phyloP scores from a whole-genome alignment of 2,329 filamentous ascomycete genomes.

The Diaporthe nobilis region DNA sequence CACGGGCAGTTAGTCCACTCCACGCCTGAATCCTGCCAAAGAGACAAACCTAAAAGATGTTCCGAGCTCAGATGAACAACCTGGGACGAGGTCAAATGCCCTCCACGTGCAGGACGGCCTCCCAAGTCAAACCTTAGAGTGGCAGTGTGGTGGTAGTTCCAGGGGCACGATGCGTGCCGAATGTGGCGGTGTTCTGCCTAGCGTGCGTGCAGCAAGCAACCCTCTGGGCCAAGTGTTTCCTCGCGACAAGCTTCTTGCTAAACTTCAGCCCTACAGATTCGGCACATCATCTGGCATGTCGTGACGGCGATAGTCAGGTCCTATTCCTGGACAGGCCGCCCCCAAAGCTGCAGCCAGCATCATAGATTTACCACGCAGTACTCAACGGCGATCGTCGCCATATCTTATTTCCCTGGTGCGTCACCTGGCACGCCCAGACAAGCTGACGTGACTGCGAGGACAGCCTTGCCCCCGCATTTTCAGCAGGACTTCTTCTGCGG shows the following conservation, averaged over 20 bases:
- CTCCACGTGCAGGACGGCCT: conserved; percentile 29
- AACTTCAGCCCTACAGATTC: conserved; percentile 41
- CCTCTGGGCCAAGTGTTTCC: conserved; percentile 16
- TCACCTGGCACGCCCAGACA: conserved; percentile 5
- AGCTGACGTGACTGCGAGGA: conserved; percentile 10
- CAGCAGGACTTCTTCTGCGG: background rate
- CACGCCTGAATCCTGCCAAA: background rate
- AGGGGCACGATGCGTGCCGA: conserved; percentile 36
- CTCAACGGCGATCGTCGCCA: background rate
- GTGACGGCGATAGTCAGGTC: too few relatives aligned
- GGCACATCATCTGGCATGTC: conserved; percentile 1
- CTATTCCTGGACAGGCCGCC: background rate
- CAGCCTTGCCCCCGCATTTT: conserved; percentile 21
- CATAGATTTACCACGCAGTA: background rate
- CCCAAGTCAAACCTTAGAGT: conserved; percentile 1
- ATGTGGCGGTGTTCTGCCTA: conserved; percentile 42
- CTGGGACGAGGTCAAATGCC: background rate
- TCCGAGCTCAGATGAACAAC: background rate
- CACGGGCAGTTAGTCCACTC: background rate
- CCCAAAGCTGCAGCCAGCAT: background rate
- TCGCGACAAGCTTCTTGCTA: conserved; percentile 32
- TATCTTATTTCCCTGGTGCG: conserved; percentile 1
- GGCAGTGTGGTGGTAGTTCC: conserved; percentile 19
- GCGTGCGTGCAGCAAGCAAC: conserved; percentile 22
- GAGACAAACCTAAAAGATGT: background rate